Evolutionary conservation across 2,329 filamentous ascomycete species (phyloP).

Genomic region (Exophiala lecanii-corni): DNA sequence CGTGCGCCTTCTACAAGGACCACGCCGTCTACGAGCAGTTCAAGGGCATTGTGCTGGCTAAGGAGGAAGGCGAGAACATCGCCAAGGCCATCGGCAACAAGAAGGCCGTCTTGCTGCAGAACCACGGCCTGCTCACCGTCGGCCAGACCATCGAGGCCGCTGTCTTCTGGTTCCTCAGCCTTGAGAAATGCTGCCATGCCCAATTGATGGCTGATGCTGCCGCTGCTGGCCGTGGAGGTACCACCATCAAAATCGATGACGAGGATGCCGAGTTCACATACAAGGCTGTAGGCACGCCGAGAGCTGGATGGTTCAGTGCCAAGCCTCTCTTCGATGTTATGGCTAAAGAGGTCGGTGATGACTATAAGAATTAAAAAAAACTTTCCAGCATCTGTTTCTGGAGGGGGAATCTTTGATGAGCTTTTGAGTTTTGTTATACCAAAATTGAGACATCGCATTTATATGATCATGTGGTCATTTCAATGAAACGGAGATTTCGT

Average conservation of each 20-base stretch:
- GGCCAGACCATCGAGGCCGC: conserved; percentile 48
- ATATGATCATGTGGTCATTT: too few relatives aligned
- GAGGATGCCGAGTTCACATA: conserved; percentile 66
- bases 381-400: neutral
- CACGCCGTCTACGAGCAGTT: conserved; percentile 50
- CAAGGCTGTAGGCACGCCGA: conserved; percentile 57
- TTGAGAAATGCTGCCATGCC: conserved; percentile 52
- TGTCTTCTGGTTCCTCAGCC: conserved; percentile 50
- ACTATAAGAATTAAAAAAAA: conserved; percentile 35
- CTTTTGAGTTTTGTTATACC: too few relatives aligned
- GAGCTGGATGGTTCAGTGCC: conserved; percentile 65
- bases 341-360: conserved; percentile 55
- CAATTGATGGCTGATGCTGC: conserved; percentile 52
- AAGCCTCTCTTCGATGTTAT: conserved; percentile 68
- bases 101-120: conserved; percentile 47
- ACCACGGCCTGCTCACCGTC: conserved; percentile 45
- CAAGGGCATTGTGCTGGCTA: conserved; percentile 50
- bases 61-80: conserved; percentile 51
- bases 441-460: too few relatives aligned
- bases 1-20: conserved; percentile 46
- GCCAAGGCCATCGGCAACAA: conserved; percentile 48
- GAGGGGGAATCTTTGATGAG: too few relatives aligned
- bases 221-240: conserved; percentile 54
- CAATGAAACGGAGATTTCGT: too few relatives aligned
- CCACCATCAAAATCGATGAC: conserved; percentile 62